Evolutionary conservation across 306 rosid genomes (phyloP), one percentile per base, ranked within the genome.

Genomic region (Acacia acuminata): DNA sequence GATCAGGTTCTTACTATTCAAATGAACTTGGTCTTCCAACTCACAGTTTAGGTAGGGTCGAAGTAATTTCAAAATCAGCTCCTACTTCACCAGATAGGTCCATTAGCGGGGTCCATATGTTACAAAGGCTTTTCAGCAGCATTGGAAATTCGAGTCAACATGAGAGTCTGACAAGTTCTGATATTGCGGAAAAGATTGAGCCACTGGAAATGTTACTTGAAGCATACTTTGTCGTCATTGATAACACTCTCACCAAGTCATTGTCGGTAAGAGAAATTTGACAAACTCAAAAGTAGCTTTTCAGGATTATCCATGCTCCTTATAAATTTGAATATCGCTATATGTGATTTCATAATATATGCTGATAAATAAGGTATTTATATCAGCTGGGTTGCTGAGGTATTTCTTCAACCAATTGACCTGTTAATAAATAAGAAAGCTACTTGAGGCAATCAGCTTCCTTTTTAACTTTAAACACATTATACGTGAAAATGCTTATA

Each of bases 201-300:
- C 92, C 94, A 42, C 91, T 94, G 76, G 98, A 96, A 84, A 94
- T 96, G 99, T 86, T 96, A 82, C 94, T 96, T 51, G 99, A 96
- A 86, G 98, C 99, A 45, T 96, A 94, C 85, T 96, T 94, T 85
- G 91, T 94, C 9, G 94, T 91, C 83, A 96, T 91, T 78, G 99
- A 96, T 84, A 94, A 94, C 91, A 91, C 99, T 73, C 94, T 94
- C 20, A 94, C 88, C 81, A 92, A 90, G 86, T 68, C 93, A 87
- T 86, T 92, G 43, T 88, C 99, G 90, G 99, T 94, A 88, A 32
- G 90, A 56, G 36, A 84, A 81, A 17, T 80, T 84, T 69, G 72
- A 80, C 73, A 75, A 24, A 76, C 75, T 24, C 36, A 3, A 25
- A 61, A 61, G 40, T 79, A 79, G 61, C 71, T 34, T 80, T 71